phyloP scores from a whole-genome alignment of 2,329 filamentous ascomycete species.

The Hysterium pulicare region DNA sequence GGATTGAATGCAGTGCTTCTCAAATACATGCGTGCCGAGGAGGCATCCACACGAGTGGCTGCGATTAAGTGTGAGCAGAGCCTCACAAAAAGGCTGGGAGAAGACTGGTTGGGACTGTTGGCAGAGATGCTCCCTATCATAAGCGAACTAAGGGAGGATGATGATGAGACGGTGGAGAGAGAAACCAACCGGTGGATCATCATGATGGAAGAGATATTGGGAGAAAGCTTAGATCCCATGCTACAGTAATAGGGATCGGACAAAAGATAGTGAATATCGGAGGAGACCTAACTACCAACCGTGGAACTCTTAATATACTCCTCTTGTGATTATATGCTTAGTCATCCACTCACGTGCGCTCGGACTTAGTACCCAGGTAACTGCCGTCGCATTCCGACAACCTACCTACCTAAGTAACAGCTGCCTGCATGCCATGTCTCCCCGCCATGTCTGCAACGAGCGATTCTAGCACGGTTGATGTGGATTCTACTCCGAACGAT shows the following conservation, averaged over 20 bases:
- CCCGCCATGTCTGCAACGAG: conserved; percentile 23
- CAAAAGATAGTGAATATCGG: neutral
- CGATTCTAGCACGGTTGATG: conserved; percentile 29
- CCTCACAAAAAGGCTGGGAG: conserved; percentile 75
- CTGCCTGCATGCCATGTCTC: too few relatives aligned
- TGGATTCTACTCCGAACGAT: conserved; percentile 10
- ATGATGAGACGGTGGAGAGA: conserved; percentile 87
- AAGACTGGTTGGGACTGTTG: conserved; percentile 88
- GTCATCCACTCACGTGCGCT: too few relatives aligned
- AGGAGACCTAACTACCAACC: too few relatives aligned
- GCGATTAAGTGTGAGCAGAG: conserved; percentile 78
- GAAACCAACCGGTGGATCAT: conserved; percentile 89
- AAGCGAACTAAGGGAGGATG: conserved; percentile 92
- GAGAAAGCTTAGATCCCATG: conserved; percentile 90
- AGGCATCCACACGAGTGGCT: conserved; percentile 69
- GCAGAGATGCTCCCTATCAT: conserved; percentile 97
- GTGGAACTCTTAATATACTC: too few relatives aligned
- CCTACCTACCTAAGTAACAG: too few relatives aligned
- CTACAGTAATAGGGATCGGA: conserved; percentile 58
- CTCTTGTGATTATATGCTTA: too few relatives aligned
- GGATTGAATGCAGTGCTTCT: conserved; percentile 77
- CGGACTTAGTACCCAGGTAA: too few relatives aligned
- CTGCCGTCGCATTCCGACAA: too few relatives aligned
- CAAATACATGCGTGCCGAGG: conserved; percentile 71
- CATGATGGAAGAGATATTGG: conserved; percentile 82